Evolutionary conservation across 2,329 filamentous ascomycete genomes (phyloP).

Genomic region (Hypoxylon rubiginosum): DNA sequence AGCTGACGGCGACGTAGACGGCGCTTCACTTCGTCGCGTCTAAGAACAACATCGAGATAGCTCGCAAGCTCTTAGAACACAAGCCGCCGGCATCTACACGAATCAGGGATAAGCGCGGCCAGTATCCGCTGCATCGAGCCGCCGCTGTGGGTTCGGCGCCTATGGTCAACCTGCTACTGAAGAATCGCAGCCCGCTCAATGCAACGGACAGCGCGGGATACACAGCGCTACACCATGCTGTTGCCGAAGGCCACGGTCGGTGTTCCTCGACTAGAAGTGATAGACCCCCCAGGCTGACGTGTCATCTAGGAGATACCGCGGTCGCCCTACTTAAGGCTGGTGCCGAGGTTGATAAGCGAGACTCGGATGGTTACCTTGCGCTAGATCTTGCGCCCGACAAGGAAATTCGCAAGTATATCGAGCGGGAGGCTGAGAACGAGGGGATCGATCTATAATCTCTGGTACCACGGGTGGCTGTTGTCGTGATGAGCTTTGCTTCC

Average conservation of each 20-base stretch:
- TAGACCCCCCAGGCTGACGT: background rate
- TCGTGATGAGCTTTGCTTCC: background rate
- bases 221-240: slow-evolving; percentile 90
- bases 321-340: slow-evolving; percentile 86
- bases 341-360: slow-evolving; percentile 83
- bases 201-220: slow-evolving; percentile 85
- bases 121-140: slow-evolving; percentile 90
- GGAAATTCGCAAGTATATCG: slow-evolving; percentile 84
- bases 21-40: slow-evolving; percentile 92
- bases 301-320: slow-evolving; percentile 77
- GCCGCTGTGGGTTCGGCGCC: slow-evolving; percentile 91
- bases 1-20: slow-evolving; percentile 66
- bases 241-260: slow-evolving; percentile 79
- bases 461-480: slow-evolving; percentile 3
- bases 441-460: slow-evolving; percentile 72
- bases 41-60: slow-evolving; percentile 87
- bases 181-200: slow-evolving; percentile 84
- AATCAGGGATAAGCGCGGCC: slow-evolving; percentile 87
- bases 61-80: slow-evolving; percentile 79
- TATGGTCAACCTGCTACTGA: slow-evolving; percentile 83
- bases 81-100: slow-evolving; percentile 80
- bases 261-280: slow-evolving; percentile 14
- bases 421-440: slow-evolving; percentile 84
- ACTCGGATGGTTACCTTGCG: slow-evolving; percentile 76
- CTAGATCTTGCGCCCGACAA: slow-evolving; percentile 88